phyloP scores from a whole-genome alignment of 345 rosid genomes.

The Abelmoschus esculentus region DNA sequence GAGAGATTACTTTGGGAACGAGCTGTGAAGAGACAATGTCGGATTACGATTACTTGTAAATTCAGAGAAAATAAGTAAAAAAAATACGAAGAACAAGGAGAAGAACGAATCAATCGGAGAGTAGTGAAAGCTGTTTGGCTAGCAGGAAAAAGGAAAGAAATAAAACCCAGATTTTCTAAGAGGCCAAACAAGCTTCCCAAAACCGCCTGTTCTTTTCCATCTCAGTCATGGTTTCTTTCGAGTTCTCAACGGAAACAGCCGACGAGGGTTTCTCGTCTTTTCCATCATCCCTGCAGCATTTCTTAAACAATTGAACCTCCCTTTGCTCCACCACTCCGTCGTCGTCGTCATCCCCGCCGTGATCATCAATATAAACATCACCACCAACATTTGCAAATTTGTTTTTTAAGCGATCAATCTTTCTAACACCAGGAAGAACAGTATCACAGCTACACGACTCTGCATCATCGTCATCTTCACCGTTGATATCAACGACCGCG shows the following conservation, averaged over 20 bases:
- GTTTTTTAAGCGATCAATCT: conserved; percentile 6
- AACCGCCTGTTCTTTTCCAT: conserved; percentile 62
- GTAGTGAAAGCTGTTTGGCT: neutral
- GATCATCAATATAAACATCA: conserved; percentile 13
- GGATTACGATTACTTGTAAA: too few species aligned
- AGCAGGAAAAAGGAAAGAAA: neutral
- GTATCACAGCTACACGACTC: conserved; percentile 46
- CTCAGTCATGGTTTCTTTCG: conserved; percentile 34
- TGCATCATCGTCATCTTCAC: conserved; percentile 25
- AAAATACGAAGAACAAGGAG: neutral
- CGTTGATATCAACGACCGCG: neutral
- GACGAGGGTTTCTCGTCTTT: conserved; percentile 16
- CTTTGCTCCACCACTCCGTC: conserved; percentile 22
- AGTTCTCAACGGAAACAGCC: conserved; percentile 28
- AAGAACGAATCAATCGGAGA: neutral
- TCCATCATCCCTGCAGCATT: conserved; percentile 16
- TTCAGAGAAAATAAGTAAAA: neutral
- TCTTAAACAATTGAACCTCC: conserved; percentile 26
- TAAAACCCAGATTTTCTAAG: conserved; percentile 19
- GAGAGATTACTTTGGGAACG: too few species aligned
- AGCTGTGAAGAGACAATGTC: too few species aligned
- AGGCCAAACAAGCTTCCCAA: conserved; percentile 91
- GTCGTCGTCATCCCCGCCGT: conserved; percentile 14
- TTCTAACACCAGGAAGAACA: conserved; percentile 8
- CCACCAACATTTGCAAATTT: neutral